Conservation (phyloP, 306 rosid species). For the Sicyos edulis region DNA sequence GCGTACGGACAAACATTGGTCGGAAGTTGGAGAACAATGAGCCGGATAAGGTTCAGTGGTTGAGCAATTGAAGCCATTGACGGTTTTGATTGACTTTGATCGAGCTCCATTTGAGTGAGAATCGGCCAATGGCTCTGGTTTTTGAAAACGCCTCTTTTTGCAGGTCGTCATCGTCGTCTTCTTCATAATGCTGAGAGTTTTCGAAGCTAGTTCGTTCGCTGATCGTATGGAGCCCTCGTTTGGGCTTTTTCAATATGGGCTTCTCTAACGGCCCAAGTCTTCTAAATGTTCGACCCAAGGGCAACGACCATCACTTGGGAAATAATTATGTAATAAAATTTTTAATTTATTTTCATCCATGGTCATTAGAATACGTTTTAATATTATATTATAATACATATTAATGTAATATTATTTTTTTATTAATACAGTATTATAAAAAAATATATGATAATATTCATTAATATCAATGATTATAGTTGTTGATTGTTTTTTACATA, state of each 20-base stretch:
- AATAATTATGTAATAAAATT: too few relatives aligned
- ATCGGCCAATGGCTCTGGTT: neutral
- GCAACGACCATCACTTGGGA: too few relatives aligned
- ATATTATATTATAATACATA: too few relatives aligned
- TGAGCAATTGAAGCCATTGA: slow-evolving; percentile 3
- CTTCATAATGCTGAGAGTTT: slow-evolving; percentile 28
- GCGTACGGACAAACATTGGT: slow-evolving; percentile 53
- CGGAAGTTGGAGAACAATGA: slow-evolving; percentile 48
- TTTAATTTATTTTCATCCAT: too few relatives aligned
- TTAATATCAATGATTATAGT: too few relatives aligned
- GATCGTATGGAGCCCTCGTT: neutral
- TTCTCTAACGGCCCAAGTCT: neutral
- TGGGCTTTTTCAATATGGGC: slow-evolving; percentile 7
- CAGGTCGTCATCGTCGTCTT: slow-evolving; percentile 16
- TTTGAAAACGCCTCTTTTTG: slow-evolving; percentile 35
- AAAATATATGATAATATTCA: too few relatives aligned
- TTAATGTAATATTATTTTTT: too few relatives aligned
- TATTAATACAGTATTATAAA: too few relatives aligned
- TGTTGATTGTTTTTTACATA: too few relatives aligned
- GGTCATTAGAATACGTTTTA: too few relatives aligned
- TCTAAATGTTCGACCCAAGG: neutral
- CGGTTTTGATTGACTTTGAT: slow-evolving; percentile 25
- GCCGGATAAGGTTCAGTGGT: slow-evolving; percentile 45
- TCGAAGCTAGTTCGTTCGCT: neutral
- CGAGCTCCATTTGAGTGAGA: slow-evolving; percentile 1